These are phyloP conservation scores for Candida pseudoviswanathii DNA, from an alignment of 1,139 yeast genomes.

Conservation along the genomic window DNA sequence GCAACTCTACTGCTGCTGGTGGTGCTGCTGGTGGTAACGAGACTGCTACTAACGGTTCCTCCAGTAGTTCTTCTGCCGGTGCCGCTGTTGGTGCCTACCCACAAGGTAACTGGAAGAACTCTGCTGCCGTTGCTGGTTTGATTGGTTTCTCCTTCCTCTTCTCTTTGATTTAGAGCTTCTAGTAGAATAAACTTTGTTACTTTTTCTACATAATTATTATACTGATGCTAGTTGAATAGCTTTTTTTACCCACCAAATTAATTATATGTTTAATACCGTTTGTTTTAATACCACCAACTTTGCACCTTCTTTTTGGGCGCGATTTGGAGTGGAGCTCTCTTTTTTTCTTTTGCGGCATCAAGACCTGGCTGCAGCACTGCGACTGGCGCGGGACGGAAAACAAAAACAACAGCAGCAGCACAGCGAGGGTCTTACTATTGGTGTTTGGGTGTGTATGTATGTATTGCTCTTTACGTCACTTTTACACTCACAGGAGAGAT, in stretches of 20 bases:
- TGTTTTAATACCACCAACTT: not conserved
- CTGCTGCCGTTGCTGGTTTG: constrained; percentile 39
- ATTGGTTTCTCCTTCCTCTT: constrained; percentile 41
- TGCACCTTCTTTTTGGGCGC: not conserved
- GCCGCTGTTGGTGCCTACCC: constrained; percentile 15
- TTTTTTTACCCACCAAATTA: not conserved
- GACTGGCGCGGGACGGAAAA: not conserved
- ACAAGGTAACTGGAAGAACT: constrained; percentile 43
- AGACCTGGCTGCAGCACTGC: not conserved
- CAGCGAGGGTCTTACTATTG: too few species aligned
- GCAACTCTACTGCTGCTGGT: constrained; percentile 11
- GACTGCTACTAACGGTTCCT: constrained; percentile 9
- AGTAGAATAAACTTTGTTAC: not conserved
- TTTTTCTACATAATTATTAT: not conserved
- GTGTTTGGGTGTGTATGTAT: not conserved
- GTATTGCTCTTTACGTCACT: not conserved
- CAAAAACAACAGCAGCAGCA: too few species aligned
- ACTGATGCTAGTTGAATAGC: not conserved
- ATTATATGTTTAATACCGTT: not conserved
- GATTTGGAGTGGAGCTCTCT: not conserved
- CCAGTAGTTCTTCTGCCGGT: constrained; percentile 18
- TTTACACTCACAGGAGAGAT: not conserved
- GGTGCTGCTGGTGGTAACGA: constrained; percentile 2
- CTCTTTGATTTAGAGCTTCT: constrained; percentile 28
- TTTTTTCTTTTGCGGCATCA: not conserved